Evolutionary conservation across 352 stramenopile species (phyloP), one percentile per base, ranked within the genome.

Genomic region (Phytophthora syringae): DNA sequence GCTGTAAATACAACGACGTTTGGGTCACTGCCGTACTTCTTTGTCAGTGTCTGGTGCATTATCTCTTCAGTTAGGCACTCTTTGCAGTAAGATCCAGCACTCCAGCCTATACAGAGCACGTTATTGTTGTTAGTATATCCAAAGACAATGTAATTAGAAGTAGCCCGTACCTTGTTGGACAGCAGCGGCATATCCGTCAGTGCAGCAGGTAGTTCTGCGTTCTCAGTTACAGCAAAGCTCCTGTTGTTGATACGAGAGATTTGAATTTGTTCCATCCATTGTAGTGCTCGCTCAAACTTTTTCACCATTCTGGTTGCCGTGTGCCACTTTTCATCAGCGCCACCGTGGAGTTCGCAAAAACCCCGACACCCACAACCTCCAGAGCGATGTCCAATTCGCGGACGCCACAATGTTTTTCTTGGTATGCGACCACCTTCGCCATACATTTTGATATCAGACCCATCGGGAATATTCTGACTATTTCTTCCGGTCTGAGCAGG

Each of bases 391-490:
- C 20, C 15, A 47, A 30, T 28, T 63, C 55, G 0, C 5, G 5
- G 1, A 39, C 18, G 9, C 44, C 55, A n/a, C 1, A 15, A 10
- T 54, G 5, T 36, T 60, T 67, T 21, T 13, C 9, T 27, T 60
- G 49, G 21, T 55, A 56, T 1, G 49, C 40, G 1, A 30, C 48
- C 2, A 67, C 43, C 20, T 55, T 57, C 2, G 42, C 20, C 2
- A 5, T 43, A 18, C 49, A 66, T 9, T 51, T 54, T 1, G n/a
- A 40, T 3, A 60, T 28, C 13, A 51, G n/a, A 4, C 55, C 28
- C 32, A 51, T 55, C 0, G 59, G 42, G 15, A 67, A 51, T 6
- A 55, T 42, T 67, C 50, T 7, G 2, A 44, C 7, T 1, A 56
- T 25, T 10, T 67, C 42, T 27, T 42, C 18, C 5, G 32, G 28